Evolutionary conservation across 768 basidiomycete species (phyloP).

Genomic region (Strobilomyces dryophilus): DNA sequence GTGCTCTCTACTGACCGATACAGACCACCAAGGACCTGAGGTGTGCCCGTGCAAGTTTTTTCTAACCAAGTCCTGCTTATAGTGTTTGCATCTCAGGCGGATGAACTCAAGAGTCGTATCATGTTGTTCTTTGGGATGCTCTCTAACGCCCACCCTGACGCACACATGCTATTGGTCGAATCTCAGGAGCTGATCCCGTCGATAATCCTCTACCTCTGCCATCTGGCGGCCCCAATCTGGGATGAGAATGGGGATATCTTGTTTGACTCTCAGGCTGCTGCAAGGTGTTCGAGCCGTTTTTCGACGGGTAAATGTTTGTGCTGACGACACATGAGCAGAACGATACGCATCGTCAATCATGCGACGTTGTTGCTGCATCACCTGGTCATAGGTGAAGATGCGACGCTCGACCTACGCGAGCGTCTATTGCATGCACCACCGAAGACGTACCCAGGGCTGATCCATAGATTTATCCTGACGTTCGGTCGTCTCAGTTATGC

Average conservation of each 20-base stretch:
- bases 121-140: constrained; percentile 40
- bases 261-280: constrained; percentile 29
- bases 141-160: constrained; percentile 36
- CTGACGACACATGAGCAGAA: constrained; percentile 33
- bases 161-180: constrained; percentile 35
- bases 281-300: constrained; percentile 17
- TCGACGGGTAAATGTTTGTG: background rate
- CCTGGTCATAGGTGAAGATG: constrained; percentile 49
- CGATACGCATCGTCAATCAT: constrained; percentile 48
- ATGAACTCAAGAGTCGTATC: constrained; percentile 34
- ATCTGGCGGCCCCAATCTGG: constrained; percentile 57
- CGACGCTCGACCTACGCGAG: constrained; percentile 49
- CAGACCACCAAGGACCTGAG: constrained; percentile 35
- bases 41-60: constrained; percentile 25
- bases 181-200: constrained; percentile 63
- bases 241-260: constrained; percentile 52
- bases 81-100: constrained; percentile 25
- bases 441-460: constrained; percentile 56
- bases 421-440: constrained; percentile 53
- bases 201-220: constrained; percentile 51
- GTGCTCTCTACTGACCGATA: constrained; percentile 47
- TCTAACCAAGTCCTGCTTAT: background rate
- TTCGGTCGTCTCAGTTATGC: constrained; percentile 74
- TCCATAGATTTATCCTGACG: constrained; percentile 70
- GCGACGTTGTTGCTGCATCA: constrained; percentile 59